Evolutionary conservation across 768 basidiomycete genomes (phyloP), one percentile per base, ranked within the genome.

Genomic region (Naganishia friedmannii): DNA sequence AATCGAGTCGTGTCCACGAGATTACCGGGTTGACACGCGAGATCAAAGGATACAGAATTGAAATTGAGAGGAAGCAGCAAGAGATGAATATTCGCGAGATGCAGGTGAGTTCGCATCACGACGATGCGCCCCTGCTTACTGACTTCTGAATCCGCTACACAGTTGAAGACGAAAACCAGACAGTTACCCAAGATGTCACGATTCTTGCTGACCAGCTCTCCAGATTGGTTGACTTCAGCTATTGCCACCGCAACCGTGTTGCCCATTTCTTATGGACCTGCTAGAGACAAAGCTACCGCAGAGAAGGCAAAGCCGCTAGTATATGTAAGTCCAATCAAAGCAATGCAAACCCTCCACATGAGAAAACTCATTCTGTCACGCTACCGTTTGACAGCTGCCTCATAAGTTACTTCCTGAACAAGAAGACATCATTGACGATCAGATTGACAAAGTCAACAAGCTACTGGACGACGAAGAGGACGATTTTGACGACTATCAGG

Each of bases 391-490:
- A 3, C 58, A 80, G 79, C 56, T 77, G 32, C 79, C 79, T 4
- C 77, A 78, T 71, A 71, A 77, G 57, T 72, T 80, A 23, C 54
- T 78, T 9, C 75, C 75, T 1, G 69, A 76, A 19, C 79, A 80
- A 70, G 72, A 76, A 72, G 69, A 71, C 29, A 66, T 70, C 7
- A 73, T 80, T 12, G 66, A 73, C 19, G 57, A 71, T 0, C 74
- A 74, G 32, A 70, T 72, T 29, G 73, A 71, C 19, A 75, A 75
- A 42, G 70, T 78, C n/a, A 68, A 74, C 53, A 74, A 78, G 54
- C 55, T 78, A 17, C 72, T 80, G 42, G 45, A 71, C 4, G 73
- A 75, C 17, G 78, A 80, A 57, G 56, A 66, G 21, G 67, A 53
- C n/a, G 71, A 28, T 10, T 68, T 72, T 29, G 71, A 65, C 21